Base-by-base conservation (phyloP, 305 asterid species). In the Fraxinus floribunda region DNA sequence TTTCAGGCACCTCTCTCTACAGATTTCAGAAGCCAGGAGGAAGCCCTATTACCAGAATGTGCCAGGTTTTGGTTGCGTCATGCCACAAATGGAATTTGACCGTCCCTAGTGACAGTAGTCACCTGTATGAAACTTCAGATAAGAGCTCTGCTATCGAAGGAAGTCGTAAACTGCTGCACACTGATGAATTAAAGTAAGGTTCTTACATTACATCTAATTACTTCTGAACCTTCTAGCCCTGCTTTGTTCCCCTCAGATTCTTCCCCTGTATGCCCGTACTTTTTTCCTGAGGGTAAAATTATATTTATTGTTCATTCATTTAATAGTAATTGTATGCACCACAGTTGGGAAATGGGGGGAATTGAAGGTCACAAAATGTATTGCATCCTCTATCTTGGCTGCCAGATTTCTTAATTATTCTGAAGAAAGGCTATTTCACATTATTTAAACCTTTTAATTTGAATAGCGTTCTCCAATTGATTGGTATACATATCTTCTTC, bases 21-120 rank as follows among this genome's bases (percentile, higher is more conserved):
- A 90, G 99, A 86, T 93, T 93, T 90, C 99, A 94, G 94, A 92
- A 85, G 87, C 98, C 98, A 2, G 98, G 98, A 76, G 99, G 99
- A 78, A 96, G 99, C 86, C 99, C 99, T 55, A 76, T 96, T 81
- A 96, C 98, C 30, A 89, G 99, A 88, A 91, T 94, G 90, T 93
- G 94, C 81, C 99, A 97, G 92, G 99, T 97, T 73, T 52, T 94
- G 75, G 95, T 92, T 79, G 98, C 98, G 30, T 86, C 93, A 8
- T 91, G 80, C 82, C 95, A 90, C 60, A 97, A 97, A 77, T 90
- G 95, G 96, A 88, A 80, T 80, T 76, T 90, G 87, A 75, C 34
- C 4, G 80, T 88, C 20, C 98, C 99, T 3, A 84, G 39, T 78
- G 98, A 97, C 84, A 88, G 93, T 78, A 86, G 86, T 83, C 93